phyloP scores from a whole-genome alignment of 176 grass and related monocot species.

The Avena insularis region DNA sequence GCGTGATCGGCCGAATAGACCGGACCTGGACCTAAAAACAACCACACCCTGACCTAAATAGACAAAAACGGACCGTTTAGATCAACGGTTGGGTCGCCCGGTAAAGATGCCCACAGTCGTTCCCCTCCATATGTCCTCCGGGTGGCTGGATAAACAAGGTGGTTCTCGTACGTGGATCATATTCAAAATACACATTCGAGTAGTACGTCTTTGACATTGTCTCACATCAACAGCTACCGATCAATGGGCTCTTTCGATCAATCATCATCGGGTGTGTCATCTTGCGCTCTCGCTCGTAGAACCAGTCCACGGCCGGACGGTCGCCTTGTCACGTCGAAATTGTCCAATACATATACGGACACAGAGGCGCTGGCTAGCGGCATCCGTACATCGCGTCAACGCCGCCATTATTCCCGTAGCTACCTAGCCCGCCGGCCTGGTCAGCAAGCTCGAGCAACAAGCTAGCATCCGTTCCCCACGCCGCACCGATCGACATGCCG shows the following conservation, averaged over 20 bases:
- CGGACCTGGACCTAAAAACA: too few relatives aligned
- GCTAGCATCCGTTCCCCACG: too few relatives aligned
- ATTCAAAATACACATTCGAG: too few relatives aligned
- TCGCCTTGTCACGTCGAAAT: not conserved
- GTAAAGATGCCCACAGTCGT: too few relatives aligned
- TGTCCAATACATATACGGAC: not conserved
- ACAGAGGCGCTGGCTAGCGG: not conserved
- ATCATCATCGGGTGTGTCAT: not conserved
- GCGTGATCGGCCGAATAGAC: too few relatives aligned
- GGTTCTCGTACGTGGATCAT: not conserved
- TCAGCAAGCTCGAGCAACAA: not conserved
- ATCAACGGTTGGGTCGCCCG: too few relatives aligned
- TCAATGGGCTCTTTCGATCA: not conserved
- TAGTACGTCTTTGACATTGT: not conserved
- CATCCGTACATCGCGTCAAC: slow-evolving; percentile 1
- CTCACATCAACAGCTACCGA: not conserved
- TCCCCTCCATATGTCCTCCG: not conserved
- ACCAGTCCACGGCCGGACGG: slow-evolving; percentile 8
- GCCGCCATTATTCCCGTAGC: not conserved
- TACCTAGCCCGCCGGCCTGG: not conserved
- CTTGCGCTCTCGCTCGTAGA: not conserved
- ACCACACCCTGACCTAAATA: too few relatives aligned
- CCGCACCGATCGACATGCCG: not conserved
- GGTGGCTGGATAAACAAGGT: not conserved
- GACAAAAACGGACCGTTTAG: too few relatives aligned